Conservation (phyloP, 768 basidiomycete genomes). For the Tylopilus vinaceipallidus region DNA sequence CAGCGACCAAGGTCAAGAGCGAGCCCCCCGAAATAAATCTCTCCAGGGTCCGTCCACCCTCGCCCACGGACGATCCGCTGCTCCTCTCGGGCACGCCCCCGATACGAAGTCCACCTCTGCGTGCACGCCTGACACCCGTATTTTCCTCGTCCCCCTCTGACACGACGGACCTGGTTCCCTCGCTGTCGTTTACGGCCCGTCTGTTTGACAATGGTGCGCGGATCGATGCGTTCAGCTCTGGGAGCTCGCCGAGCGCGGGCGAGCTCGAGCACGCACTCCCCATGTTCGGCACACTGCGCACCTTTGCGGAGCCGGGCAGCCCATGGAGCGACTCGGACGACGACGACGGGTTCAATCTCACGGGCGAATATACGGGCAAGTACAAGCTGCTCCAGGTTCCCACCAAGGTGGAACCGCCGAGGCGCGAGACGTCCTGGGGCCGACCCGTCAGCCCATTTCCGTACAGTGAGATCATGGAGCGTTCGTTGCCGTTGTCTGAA, state of each 20-base stretch:
- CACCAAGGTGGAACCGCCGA: slow-evolving; percentile 66
- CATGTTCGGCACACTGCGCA: slow-evolving; percentile 10
- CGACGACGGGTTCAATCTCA: slow-evolving; percentile 32
- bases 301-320: neutral
- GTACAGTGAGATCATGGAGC: slow-evolving; percentile 32
- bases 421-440: slow-evolving; percentile 61
- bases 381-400: slow-evolving; percentile 56
- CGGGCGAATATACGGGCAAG: slow-evolving; percentile 66
- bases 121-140: slow-evolving; percentile 37
- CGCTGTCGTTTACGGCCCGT: slow-evolving; percentile 20
- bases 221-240: neutral
- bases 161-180: neutral
- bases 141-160: slow-evolving; percentile 34
- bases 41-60: slow-evolving; percentile 59
- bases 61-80: slow-evolving; percentile 75
- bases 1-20: slow-evolving; percentile 44
- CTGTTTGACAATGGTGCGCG: slow-evolving; percentile 13
- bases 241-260: slow-evolving; percentile 1
- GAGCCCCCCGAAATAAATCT: slow-evolving; percentile 67
- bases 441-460: slow-evolving; percentile 71
- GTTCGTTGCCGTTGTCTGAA: slow-evolving; percentile 20
- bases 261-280: slow-evolving; percentile 13
- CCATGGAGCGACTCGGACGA: slow-evolving; percentile 32
- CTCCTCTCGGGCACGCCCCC: slow-evolving; percentile 49
- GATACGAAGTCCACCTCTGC: slow-evolving; percentile 21